Percentiles rank a stretch among this genome's conserved stretches.
Evolutionary conservation across 2,329 filamentous ascomycete species (phyloP).

Genomic region (Zalaria sp.): DNA sequence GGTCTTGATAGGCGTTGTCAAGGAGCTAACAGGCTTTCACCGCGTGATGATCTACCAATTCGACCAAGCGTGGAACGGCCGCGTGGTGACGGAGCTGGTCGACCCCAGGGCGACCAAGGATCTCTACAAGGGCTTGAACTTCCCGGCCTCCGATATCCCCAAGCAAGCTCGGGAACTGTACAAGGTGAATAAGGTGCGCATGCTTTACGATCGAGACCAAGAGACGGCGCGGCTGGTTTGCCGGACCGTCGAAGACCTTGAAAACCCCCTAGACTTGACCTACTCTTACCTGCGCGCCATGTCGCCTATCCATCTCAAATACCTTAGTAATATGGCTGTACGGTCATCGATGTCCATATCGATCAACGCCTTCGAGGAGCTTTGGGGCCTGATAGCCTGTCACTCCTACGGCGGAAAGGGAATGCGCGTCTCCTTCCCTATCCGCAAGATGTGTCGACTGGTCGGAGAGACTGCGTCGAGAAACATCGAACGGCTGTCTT

Average conservation of each 20-base stretch:
- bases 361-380: constrained; percentile 68
- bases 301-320: constrained; percentile 82
- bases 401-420: constrained; percentile 65
- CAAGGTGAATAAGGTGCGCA: constrained; percentile 75
- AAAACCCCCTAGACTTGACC: constrained; percentile 66
- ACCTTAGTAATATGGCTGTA: constrained; percentile 76
- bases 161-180: constrained; percentile 81
- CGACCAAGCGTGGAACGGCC: constrained; percentile 66
- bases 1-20: constrained; percentile 70
- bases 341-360: constrained; percentile 93
- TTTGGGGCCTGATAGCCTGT: constrained; percentile 82
- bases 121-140: constrained; percentile 75
- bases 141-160: constrained; percentile 76
- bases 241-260: constrained; percentile 57
- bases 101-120: constrained; percentile 69
- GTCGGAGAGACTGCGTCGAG: constrained; percentile 75
- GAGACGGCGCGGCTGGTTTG: constrained; percentile 72
- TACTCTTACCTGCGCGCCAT: constrained; percentile 77
- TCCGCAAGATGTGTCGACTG: constrained; percentile 81
- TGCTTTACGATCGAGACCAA: constrained; percentile 74
- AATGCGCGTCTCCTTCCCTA: constrained; percentile 85
- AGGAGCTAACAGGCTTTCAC: constrained; percentile 81
- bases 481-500: constrained; percentile 78
- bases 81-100: constrained; percentile 76
- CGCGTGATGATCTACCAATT: constrained; percentile 92